Evolutionary conservation across 2,329 filamentous ascomycete species (phyloP).

Genomic region (Akanthomyces lecanii): DNA sequence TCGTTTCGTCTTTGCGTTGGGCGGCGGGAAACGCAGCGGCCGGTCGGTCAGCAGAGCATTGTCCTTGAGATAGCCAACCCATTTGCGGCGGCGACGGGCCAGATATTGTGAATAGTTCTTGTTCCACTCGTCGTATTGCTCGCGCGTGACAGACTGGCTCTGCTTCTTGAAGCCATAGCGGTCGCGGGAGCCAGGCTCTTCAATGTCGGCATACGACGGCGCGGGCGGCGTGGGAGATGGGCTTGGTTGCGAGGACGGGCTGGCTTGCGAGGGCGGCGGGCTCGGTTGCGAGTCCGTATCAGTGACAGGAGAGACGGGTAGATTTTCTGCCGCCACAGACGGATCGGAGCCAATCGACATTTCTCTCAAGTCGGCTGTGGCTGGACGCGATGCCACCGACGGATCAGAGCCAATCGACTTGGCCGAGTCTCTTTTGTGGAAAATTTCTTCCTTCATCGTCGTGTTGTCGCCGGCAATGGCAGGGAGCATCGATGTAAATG

Average conservation of each 20-base stretch:
- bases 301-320: conserved; percentile 19
- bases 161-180: conserved; percentile 90
- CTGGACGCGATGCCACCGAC: conserved; percentile 28
- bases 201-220: conserved; percentile 29
- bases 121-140: conserved; percentile 82
- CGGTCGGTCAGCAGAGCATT: conserved; percentile 66
- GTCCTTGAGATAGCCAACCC: conserved; percentile 73
- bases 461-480: conserved; percentile 28
- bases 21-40: conserved; percentile 74
- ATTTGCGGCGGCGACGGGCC: conserved; percentile 72
- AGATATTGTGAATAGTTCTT: conserved; percentile 70
- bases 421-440: conserved; percentile 25
- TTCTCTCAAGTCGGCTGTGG: conserved; percentile 22
- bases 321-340: too few relatives aligned
- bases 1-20: conserved; percentile 77
- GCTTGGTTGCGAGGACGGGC: background rate
- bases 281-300: conserved; percentile 13
- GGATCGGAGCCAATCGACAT: background rate
- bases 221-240: conserved; percentile 16
- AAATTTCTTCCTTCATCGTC: conserved; percentile 18
- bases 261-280: conserved; percentile 15
- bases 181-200: conserved; percentile 59
- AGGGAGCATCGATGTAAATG: conserved; percentile 37
- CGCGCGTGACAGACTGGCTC: conserved; percentile 70
- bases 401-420: conserved; percentile 50